Percentiles rank a stretch among this genome's conserved stretches.
Evolutionary conservation across 495 filamentous ascomycete genomes (phyloP).

Genomic region (Trichoderma gamsii): DNA sequence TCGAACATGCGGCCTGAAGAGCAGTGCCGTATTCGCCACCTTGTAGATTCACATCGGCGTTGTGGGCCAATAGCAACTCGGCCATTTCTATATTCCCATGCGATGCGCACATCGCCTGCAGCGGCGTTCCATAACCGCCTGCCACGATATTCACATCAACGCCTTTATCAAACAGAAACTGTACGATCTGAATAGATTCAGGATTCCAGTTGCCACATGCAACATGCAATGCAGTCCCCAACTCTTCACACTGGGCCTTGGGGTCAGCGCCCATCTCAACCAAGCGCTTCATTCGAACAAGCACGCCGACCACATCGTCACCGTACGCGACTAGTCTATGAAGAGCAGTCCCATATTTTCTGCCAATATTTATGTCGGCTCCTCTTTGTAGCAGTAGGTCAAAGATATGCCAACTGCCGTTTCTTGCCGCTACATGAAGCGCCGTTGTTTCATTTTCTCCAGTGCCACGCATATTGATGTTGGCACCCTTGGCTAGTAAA

Average conservation of each 20-base stretch:
- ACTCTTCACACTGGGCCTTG: neutral
- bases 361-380: neutral
- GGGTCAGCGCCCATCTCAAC: neutral
- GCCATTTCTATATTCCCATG: neutral
- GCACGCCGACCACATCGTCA: too few species aligned
- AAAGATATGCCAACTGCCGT: neutral
- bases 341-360: neutral
- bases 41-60: neutral
- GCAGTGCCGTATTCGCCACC: neutral
- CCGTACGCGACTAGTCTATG: too few species aligned
- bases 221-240: neutral
- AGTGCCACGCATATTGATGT: slow-evolving; percentile 17
- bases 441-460: neutral
- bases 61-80: neutral
- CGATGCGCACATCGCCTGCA: neutral
- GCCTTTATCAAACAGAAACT: slow-evolving; percentile 13
- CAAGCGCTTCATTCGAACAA: neutral
- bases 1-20: neutral
- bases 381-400: neutral
- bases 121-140: neutral
- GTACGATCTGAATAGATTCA: slow-evolving; percentile 14
- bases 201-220: too few species aligned
- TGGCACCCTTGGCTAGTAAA: slow-evolving; percentile 26
- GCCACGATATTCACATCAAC: neutral
- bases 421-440: neutral